These are phyloP conservation scores for Aureobasidium vineae DNA, from an alignment of 2,329 filamentous ascomycete genomes.

Conservation along the genomic window DNA sequence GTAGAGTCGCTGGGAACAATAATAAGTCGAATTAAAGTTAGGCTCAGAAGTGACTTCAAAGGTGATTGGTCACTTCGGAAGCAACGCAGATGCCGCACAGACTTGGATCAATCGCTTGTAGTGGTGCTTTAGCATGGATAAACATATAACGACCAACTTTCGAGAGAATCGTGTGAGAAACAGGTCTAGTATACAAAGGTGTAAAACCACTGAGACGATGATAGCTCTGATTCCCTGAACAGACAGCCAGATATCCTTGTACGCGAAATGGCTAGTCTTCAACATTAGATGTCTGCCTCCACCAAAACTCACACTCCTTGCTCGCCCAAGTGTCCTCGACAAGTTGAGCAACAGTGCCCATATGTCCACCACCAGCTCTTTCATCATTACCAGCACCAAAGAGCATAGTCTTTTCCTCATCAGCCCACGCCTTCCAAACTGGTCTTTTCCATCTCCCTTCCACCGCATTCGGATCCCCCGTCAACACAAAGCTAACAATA, in stretches of 20 bases:
- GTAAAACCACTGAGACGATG: too few relatives aligned
- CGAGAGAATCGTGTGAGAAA: too few relatives aligned
- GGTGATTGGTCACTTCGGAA: neutral
- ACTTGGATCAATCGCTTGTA: too few relatives aligned
- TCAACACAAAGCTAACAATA: conserved; percentile 38
- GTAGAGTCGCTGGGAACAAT: neutral
- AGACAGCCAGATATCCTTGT: too few relatives aligned
- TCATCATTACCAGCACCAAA: conserved; percentile 63
- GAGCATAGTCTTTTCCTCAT: conserved; percentile 43
- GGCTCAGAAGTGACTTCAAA: neutral
- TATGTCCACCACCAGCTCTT: conserved; percentile 39
- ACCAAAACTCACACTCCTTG: conserved; percentile 61
- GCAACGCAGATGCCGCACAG: neutral
- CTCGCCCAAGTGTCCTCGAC: conserved; percentile 47
- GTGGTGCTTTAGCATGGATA: too few relatives aligned
- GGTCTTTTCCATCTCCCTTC: conserved; percentile 31
- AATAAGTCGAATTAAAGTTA: too few relatives aligned
- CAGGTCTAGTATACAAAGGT: too few relatives aligned
- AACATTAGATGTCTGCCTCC: conserved; percentile 37
- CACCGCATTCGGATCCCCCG: conserved; percentile 37
- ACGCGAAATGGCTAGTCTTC: too few relatives aligned
- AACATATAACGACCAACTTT: too few relatives aligned
- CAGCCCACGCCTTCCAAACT: conserved; percentile 32
- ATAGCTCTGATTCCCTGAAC: too few relatives aligned
- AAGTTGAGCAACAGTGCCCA: conserved; percentile 49